phyloP scores from a whole-genome alignment of 257 asterid genomes.

The Galeopsis tetrahit region DNA sequence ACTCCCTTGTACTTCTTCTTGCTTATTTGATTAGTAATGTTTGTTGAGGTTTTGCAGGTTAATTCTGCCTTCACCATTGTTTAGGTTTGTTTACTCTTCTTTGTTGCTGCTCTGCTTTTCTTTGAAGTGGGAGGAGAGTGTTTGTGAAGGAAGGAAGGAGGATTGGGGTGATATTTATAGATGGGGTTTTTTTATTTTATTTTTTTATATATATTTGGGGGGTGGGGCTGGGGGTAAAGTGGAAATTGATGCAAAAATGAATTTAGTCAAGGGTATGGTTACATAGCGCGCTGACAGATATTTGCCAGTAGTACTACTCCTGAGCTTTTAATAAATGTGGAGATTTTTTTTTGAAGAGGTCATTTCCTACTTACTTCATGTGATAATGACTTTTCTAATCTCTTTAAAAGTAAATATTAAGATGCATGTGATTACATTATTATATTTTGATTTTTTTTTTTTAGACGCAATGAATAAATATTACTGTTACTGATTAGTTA shows the following conservation, averaged over 20 bases:
- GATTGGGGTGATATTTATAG: constrained; percentile 41
- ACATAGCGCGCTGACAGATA: constrained; percentile 66
- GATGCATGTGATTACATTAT: not conserved
- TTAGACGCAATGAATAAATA: too few relatives aligned
- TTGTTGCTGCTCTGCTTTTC: not conserved
- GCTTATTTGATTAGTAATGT: not conserved
- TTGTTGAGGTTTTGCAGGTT: constrained; percentile 32
- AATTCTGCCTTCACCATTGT: constrained; percentile 62
- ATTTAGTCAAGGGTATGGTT: constrained; percentile 49
- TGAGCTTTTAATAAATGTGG: not conserved
- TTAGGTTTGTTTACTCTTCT: not conserved
- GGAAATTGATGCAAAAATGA: not conserved
- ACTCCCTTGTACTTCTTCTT: constrained; percentile 93
- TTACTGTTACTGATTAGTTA: too few relatives aligned
- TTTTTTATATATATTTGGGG: not conserved
- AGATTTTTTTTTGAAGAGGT: not conserved
- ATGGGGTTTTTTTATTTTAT: not conserved
- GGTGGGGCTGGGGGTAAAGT: constrained; percentile 4
- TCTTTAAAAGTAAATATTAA: constrained; percentile 2
- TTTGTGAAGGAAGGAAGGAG: constrained; percentile 8
- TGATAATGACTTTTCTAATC: constrained; percentile 44
- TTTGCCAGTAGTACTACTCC: constrained; percentile 49
- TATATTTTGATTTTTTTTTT: not conserved
- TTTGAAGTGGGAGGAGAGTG: constrained; percentile 32
- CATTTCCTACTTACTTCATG: constrained; percentile 30